These are phyloP conservation scores for Corinectria fuckeliana DNA, from an alignment of 2,329 filamentous ascomycete species.

Conservation along the genomic window DNA sequence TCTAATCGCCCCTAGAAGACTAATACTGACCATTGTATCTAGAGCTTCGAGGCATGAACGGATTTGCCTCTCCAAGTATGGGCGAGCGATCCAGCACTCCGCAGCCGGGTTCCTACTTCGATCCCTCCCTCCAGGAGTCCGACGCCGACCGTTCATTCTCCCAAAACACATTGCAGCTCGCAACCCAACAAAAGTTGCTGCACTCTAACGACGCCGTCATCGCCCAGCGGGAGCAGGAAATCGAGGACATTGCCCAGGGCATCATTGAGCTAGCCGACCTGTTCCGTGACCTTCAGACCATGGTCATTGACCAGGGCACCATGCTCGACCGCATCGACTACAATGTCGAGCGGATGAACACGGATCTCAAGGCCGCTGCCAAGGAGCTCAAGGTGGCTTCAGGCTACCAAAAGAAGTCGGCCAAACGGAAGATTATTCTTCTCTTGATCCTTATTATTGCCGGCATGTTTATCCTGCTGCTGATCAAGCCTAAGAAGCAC, in stretches of 20 bases:
- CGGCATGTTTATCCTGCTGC: slow-evolving; percentile 83
- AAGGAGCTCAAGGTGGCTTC: slow-evolving; percentile 90
- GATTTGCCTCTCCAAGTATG: slow-evolving; percentile 57
- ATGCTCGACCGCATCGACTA: slow-evolving; percentile 96
- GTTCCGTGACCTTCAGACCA: slow-evolving; percentile 92
- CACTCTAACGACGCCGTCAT: slow-evolving; percentile 84
- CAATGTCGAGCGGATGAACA: slow-evolving; percentile 95
- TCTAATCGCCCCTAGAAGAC: background rate
- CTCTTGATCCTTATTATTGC: slow-evolving; percentile 84
- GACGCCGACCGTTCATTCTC: slow-evolving; percentile 93
- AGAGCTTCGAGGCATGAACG: slow-evolving; percentile 79
- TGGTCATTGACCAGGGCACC: slow-evolving; percentile 93
- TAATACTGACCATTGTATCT: slow-evolving; percentile 14
- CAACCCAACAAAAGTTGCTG: slow-evolving; percentile 69
- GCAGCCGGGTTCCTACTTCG: slow-evolving; percentile 65
- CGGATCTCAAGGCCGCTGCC: slow-evolving; percentile 89
- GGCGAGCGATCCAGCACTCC: slow-evolving; percentile 62
- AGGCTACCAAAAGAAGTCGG: slow-evolving; percentile 85
- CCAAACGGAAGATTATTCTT: slow-evolving; percentile 91
- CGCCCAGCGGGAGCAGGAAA: slow-evolving; percentile 91
- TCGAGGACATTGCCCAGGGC: slow-evolving; percentile 96
- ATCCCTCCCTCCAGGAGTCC: slow-evolving; percentile 90
- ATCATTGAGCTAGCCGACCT: slow-evolving; percentile 97
- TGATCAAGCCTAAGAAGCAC: slow-evolving; percentile 77
- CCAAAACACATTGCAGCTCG: slow-evolving; percentile 84